These are phyloP conservation scores for Tylopilus rubrobrunneus DNA, from an alignment of 768 basidiomycete species.

Conservation along the genomic window DNA sequence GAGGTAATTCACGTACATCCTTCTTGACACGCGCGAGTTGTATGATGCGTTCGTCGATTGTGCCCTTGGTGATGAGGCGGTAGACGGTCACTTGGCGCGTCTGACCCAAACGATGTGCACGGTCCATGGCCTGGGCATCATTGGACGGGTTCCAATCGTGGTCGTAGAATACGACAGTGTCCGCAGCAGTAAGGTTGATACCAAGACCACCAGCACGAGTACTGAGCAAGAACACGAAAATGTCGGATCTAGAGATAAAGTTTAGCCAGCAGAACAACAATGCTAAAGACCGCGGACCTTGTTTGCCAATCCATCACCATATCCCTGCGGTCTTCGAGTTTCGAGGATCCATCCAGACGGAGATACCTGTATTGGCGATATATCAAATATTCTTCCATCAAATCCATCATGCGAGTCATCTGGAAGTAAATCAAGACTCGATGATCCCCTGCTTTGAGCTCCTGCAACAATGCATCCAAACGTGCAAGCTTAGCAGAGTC, in stretches of 20 bases:
- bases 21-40: conserved; percentile 96
- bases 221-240: conserved; percentile 90
- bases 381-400: conserved; percentile 98
- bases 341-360: conserved; percentile 88
- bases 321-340: conserved; percentile 92
- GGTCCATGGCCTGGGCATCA: conserved; percentile 98
- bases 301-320: conserved; percentile 99
- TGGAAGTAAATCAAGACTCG: conserved; percentile 97
- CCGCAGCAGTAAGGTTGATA: conserved; percentile 85
- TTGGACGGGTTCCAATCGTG: conserved; percentile 76
- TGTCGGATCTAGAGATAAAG: conserved; percentile 56
- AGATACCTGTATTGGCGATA: conserved; percentile 96
- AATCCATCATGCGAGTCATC: conserved; percentile 99
- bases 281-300: conserved; percentile 48
- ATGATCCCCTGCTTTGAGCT: conserved; percentile 90
- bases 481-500: conserved; percentile 96
- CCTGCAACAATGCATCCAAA: conserved; percentile 83
- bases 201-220: conserved; percentile 96
- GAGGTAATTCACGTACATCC: conserved; percentile 54
- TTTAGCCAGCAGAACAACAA: background rate
- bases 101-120: conserved; percentile 94
- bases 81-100: conserved; percentile 97
- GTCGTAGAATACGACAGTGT: conserved; percentile 27
- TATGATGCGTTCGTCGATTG: conserved; percentile 96
- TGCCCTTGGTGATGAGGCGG: conserved; percentile 88